Conservation (phyloP, 139 green algal genomes). For the Coelastrella sp. region DNA sequence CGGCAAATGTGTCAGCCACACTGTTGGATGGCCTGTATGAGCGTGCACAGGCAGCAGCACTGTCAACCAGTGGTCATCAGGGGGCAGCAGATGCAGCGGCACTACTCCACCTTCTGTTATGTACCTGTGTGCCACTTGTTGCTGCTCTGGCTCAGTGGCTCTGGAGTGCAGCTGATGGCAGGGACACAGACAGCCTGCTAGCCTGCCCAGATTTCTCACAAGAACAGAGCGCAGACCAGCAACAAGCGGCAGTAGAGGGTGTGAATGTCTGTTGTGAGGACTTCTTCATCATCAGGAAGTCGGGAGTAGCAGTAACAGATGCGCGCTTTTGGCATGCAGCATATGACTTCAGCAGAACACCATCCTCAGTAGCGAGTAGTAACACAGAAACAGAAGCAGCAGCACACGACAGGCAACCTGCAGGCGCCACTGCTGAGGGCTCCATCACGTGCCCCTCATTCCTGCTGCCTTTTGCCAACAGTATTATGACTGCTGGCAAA, state of each 20-base stretch:
- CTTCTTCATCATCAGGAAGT: conserved; percentile 35
- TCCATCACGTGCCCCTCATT: conserved; percentile 49
- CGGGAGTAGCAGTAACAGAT: conserved; percentile 2
- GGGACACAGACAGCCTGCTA: background rate
- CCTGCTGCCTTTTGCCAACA: conserved; percentile 46
- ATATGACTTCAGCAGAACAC: conserved; percentile 26
- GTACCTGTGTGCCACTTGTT: conserved; percentile 49
- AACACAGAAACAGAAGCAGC: background rate
- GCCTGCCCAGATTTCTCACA: background rate
- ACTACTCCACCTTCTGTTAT: conserved; percentile 40
- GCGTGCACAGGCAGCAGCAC: conserved; percentile 17
- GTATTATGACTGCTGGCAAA: conserved; percentile 65
- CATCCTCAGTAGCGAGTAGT: background rate
- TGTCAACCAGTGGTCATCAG: background rate
- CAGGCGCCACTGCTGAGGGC: background rate
- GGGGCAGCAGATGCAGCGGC: conserved; percentile 3
- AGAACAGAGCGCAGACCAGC: conserved; percentile 19
- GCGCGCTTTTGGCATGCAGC: conserved; percentile 21
- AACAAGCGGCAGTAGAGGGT: background rate
- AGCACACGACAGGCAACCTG: background rate
- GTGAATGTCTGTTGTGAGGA: conserved; percentile 34
- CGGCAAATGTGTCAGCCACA: conserved; percentile 37
- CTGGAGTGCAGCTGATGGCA: conserved; percentile 28
- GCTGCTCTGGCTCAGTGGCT: conserved; percentile 54
- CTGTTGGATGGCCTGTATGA: conserved; percentile 50